Evolutionary conservation across 2,329 filamentous ascomycete species (phyloP), one percentile per base, ranked within the genome.

Genomic region (Mycocentrospora acerina): DNA sequence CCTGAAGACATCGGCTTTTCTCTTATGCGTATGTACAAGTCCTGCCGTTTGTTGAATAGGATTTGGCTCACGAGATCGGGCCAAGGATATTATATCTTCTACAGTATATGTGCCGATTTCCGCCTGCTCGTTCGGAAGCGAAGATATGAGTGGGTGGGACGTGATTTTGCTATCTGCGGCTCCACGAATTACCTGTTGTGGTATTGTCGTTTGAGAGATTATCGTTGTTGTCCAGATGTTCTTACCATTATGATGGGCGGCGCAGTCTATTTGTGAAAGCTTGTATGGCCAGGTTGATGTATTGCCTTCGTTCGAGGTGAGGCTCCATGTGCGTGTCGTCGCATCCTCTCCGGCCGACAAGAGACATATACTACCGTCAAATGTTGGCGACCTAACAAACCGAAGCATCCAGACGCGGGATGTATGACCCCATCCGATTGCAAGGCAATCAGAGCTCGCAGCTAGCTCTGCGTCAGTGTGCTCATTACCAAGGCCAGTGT

Each of bases 341-440:
- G 85, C 80, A 66, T 96, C 90, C 67, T 96, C 90, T 9, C 90
- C 89, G 51, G 90, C 86, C 0, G 91, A 95, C 27, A 88, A 76
- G 1, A 95, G 57, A 8, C 39, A 48, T 15, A 61, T 30, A 1
- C 42, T 48, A 15, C 72, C 74, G 13, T 84, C 35, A 19, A 39
- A 46, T 6, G 32, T 32, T 35, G 44, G 28, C 15, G 37, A 24
- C 17, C 62, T 43, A 1, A 82, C 68, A 50, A 96, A 93, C 37
- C 79, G 77, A 7, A 95, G 81, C 30, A 82, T 79, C 93, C 93
- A 98, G 50, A 98, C 95, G 41, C 93, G 81, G 7, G 91, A 95
- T 3, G 79, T 70, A 66, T 98, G 93, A 0, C 86, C 91, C 85
- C 93, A 95, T 2, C 78, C 83, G 29, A 83, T 80, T 0, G 87